phyloP scores from a whole-genome alignment of 2,329 filamentous ascomycete genomes.

The Diplodia seriata region DNA sequence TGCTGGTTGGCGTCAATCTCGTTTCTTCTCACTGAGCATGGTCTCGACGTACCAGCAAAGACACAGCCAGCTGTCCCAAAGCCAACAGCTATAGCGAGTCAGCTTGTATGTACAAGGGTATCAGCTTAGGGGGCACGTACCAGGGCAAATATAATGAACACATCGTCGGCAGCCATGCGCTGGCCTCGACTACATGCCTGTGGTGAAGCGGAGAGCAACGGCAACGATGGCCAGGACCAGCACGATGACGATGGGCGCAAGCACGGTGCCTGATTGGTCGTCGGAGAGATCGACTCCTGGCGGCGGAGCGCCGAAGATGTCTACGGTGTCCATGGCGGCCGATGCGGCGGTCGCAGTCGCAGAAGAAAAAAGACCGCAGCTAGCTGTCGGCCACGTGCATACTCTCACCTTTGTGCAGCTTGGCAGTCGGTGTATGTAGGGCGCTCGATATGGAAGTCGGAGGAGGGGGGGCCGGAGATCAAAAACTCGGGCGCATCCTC shows the following conservation, averaged over 20 bases:
- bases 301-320: conserved; percentile 31
- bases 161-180: neutral
- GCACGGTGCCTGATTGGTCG: neutral
- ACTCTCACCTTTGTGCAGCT: too few species aligned
- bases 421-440: neutral
- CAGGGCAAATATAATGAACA: neutral
- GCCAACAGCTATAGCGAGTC: neutral
- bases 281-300: neutral
- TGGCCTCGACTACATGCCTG: neutral
- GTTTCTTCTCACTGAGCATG: neutral
- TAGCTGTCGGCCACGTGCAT: neutral
- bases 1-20: neutral
- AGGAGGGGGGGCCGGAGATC: neutral
- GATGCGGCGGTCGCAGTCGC: neutral
- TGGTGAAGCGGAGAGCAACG: neutral
- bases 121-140: neutral
- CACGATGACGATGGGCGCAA: neutral
- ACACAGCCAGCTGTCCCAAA: neutral
- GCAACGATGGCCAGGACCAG: conserved; percentile 1
- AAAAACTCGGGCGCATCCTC: neutral
- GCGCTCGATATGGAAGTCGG: neutral
- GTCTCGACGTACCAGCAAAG: neutral
- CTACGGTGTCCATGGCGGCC: conserved; percentile 33
- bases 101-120: neutral
- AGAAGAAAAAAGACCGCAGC: neutral